Evolutionary conservation across 345 rosid genomes (phyloP).

Genomic region (Gossypium longicalyx): DNA sequence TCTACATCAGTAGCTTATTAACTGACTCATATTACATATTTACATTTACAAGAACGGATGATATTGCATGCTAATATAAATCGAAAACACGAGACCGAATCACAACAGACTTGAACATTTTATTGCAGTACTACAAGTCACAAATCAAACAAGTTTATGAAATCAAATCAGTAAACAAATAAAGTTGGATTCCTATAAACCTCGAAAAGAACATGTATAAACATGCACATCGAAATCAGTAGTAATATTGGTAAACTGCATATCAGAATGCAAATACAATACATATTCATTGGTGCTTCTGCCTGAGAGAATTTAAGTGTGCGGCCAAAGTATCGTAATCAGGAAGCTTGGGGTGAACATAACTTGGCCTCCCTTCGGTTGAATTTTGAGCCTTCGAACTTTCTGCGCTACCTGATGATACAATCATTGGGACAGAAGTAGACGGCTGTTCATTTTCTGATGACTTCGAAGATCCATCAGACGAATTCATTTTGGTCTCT

Average conservation of each 20-base stretch:
- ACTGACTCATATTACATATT: too few species aligned
- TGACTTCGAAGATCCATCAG: slow-evolving; percentile 19
- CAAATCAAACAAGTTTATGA: not conserved
- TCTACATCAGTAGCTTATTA: too few species aligned
- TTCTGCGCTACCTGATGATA: slow-evolving; percentile 25
- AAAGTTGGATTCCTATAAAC: not conserved
- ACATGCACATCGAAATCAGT: not conserved
- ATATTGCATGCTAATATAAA: not conserved
- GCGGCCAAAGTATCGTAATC: slow-evolving; percentile 64
- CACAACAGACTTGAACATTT: too few species aligned
- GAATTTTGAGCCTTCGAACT: slow-evolving; percentile 21
- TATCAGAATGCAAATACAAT: not conserved
- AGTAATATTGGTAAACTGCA: not conserved
- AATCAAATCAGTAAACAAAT: not conserved
- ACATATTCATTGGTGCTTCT: slow-evolving; percentile 30
- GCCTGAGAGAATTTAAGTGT: slow-evolving; percentile 47
- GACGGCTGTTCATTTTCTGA: slow-evolving; percentile 28
- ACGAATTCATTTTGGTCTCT: slow-evolving; percentile 23
- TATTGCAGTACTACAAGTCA: not conserved
- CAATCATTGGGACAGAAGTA: slow-evolving; percentile 25
- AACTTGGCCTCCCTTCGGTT: slow-evolving; percentile 31
- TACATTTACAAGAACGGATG: too few species aligned
- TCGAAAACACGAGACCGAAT: not conserved
- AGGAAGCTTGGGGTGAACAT: slow-evolving; percentile 93
- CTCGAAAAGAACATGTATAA: not conserved